phyloP scores from a whole-genome alignment of 2,329 filamentous ascomycete genomes.

The Claviceps maximensis region DNA sequence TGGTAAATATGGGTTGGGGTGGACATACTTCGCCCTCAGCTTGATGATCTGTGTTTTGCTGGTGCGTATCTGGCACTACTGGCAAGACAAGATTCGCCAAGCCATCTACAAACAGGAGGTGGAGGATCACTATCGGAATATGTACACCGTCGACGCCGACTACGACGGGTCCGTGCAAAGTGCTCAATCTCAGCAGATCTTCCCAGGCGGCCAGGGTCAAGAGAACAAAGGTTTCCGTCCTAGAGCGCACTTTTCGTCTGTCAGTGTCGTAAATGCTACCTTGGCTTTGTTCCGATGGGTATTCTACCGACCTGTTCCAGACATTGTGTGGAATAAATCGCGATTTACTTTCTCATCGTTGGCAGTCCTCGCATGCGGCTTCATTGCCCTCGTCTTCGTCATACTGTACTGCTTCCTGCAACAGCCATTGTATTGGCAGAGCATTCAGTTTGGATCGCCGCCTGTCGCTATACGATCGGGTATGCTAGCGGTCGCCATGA shows the following conservation, averaged over 20 bases:
- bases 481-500: constrained; percentile 84
- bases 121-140: constrained; percentile 46
- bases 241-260: constrained; percentile 63
- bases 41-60: constrained; percentile 54
- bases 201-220: constrained; percentile 49
- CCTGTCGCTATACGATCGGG: constrained; percentile 76
- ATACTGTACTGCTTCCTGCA: constrained; percentile 74
- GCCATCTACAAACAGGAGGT: constrained; percentile 78
- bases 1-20: constrained; percentile 75
- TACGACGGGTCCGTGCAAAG: constrained; percentile 34
- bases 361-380: constrained; percentile 54
- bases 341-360: constrained; percentile 71
- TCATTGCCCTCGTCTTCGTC: constrained; percentile 57
- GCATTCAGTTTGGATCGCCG: constrained; percentile 76
- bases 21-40: constrained; percentile 75
- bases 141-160: constrained; percentile 38
- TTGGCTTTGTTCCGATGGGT: constrained; percentile 77
- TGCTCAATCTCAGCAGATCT: constrained; percentile 53
- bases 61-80: constrained; percentile 72
- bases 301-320: constrained; percentile 77
- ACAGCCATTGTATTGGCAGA: constrained; percentile 79
- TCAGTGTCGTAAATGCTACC: constrained; percentile 61
- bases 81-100: constrained; percentile 85
- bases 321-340: constrained; percentile 53
- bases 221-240: constrained; percentile 44